Evolutionary conservation across 495 filamentous ascomycete genomes (phyloP).

Genomic region (Tuber magnatum): DNA sequence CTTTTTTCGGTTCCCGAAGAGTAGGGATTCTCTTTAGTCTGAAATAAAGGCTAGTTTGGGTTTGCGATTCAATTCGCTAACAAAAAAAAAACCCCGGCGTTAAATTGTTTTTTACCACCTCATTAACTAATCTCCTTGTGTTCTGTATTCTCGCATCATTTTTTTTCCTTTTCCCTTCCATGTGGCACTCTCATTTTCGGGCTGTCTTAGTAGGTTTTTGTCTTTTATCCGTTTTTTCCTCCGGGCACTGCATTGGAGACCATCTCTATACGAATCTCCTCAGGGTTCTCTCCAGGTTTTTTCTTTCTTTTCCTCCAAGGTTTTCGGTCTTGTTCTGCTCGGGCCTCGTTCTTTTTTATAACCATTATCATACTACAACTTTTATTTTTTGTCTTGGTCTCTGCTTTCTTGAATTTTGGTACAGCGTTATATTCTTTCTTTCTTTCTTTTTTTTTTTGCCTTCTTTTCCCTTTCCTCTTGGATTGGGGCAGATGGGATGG

Average conservation of each 20-base stretch:
- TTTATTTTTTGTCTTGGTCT: background rate
- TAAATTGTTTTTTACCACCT: constrained; percentile 31
- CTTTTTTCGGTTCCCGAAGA: constrained; percentile 47
- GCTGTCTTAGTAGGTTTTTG: background rate
- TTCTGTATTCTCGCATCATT: constrained; percentile 1
- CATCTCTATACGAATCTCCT: constrained; percentile 4
- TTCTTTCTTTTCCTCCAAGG: background rate
- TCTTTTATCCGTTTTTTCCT: background rate
- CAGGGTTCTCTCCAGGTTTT: background rate
- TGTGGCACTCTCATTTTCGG: background rate
- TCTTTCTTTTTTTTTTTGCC: constrained; percentile 10
- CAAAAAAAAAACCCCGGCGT: constrained; percentile 31
- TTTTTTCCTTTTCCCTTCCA: constrained; percentile 12
- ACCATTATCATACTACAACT: constrained; percentile 13
- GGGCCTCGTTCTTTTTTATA: constrained; percentile 7
- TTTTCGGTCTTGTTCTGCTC: constrained; percentile 11
- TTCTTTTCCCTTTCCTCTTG: constrained; percentile 20
- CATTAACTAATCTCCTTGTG: constrained; percentile 32
- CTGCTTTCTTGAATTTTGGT: constrained; percentile 20
- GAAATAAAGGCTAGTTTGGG: constrained; percentile 13
- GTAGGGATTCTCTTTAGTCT: constrained; percentile 20
- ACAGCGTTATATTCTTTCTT: constrained; percentile 3
- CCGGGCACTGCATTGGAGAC: background rate
- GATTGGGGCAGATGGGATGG: background rate
- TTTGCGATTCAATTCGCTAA: constrained; percentile 26